Conservation (phyloP, 305 asterid species). For the Fraxinus sp. region DNA sequence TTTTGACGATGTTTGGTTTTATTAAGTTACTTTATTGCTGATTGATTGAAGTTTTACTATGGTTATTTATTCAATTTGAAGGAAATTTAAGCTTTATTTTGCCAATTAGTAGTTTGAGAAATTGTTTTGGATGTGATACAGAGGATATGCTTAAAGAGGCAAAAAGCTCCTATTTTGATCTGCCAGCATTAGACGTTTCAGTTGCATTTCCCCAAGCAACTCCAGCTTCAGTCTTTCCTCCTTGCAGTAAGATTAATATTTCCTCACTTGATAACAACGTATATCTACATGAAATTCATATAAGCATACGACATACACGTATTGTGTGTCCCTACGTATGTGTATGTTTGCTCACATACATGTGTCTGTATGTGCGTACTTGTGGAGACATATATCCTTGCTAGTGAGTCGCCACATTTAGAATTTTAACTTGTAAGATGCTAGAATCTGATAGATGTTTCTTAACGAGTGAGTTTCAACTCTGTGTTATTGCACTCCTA, state of each 20-base stretch:
- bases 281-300: not conserved
- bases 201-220: slow-evolving; percentile 96
- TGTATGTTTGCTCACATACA: not conserved
- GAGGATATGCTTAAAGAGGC: slow-evolving; percentile 51
- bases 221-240: slow-evolving; percentile 86
- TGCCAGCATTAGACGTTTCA: slow-evolving; percentile 80
- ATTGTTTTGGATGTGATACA: slow-evolving; percentile 37
- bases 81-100: not conserved
- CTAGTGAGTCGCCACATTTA: not conserved
- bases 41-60: not conserved
- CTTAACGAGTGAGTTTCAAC: not conserved
- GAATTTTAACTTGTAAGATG: not conserved
- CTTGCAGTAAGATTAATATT: slow-evolving; percentile 50
- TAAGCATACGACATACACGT: not conserved
- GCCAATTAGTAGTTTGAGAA: slow-evolving; percentile 15
- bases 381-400: not conserved
- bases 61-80: not conserved
- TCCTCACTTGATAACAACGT: not conserved
- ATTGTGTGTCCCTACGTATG: not conserved
- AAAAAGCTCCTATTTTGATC: slow-evolving; percentile 62
- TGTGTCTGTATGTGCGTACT: not conserved
- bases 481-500: slow-evolving; percentile 17
- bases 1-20: not conserved
- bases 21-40: not conserved
- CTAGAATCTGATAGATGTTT: not conserved